Evolutionary conservation across 345 rosid genomes (phyloP).

Genomic region (Aquilaria sinensis): DNA sequence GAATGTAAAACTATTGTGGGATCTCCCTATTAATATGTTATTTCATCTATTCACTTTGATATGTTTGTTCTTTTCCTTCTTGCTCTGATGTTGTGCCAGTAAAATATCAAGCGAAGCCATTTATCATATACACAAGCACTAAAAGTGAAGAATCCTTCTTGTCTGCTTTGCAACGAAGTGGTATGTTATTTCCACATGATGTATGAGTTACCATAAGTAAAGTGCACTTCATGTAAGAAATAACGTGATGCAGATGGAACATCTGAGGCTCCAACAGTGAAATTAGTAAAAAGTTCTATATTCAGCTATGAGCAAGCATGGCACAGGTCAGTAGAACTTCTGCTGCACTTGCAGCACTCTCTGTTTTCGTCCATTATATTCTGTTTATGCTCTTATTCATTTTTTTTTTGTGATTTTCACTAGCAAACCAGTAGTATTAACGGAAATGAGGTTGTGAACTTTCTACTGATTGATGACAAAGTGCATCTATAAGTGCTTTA

Average conservation of each 20-base stretch:
- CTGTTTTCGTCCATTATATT: background rate
- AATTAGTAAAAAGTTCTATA: conserved; percentile 83
- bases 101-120: conserved; percentile 84
- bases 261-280: conserved; percentile 50
- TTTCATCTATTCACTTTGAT: background rate
- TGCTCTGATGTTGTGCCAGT: conserved; percentile 35
- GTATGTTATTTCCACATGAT: conserved; percentile 31
- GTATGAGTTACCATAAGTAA: too few relatives aligned
- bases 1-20: background rate
- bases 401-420: too few relatives aligned
- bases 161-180: conserved; percentile 73
- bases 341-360: background rate
- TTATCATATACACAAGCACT: conserved; percentile 76
- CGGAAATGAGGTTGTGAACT: too few relatives aligned
- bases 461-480: too few relatives aligned
- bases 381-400: too few relatives aligned
- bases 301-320: conserved; percentile 99
- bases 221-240: too few relatives aligned
- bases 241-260: conserved; percentile 52
- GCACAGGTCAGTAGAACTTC: conserved; percentile 50
- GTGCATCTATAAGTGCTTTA: too few relatives aligned
- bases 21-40: conserved; percentile 1
- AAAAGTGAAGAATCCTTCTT: conserved; percentile 85
- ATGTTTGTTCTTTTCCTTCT: conserved; percentile 1
- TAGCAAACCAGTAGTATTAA: too few relatives aligned